These are phyloP conservation scores for Euphorbia schlechtendalii DNA, from an alignment of 441 rosid genomes.

Conservation along the genomic window DNA sequence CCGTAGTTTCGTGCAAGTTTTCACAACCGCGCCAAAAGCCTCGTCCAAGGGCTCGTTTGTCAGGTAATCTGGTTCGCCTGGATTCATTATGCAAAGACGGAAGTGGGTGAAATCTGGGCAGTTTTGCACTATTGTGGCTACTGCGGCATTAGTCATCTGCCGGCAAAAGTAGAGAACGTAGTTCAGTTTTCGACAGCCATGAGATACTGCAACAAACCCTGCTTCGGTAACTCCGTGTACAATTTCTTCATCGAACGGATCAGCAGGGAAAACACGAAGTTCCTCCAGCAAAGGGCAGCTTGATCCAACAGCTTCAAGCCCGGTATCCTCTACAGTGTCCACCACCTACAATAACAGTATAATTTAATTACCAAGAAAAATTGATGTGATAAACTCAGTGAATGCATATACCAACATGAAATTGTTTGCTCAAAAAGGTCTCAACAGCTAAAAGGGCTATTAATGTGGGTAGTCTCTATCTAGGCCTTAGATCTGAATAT, in stretches of 20 bases:
- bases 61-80: constrained; percentile 49
- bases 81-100: constrained; percentile 69
- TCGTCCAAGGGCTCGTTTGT: constrained; percentile 63
- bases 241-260: constrained; percentile 53
- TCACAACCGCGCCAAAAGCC: constrained; percentile 68
- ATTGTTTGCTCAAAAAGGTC: background rate
- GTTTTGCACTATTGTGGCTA: constrained; percentile 47
- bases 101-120: constrained; percentile 70
- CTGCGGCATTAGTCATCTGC: constrained; percentile 69
- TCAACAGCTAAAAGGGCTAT: background rate
- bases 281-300: constrained; percentile 60
- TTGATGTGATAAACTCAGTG: too few relatives aligned
- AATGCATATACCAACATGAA: background rate
- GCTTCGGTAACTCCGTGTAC: constrained; percentile 48
- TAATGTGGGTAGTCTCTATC: background rate
- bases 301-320: constrained; percentile 53
- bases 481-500: background rate
- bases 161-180: constrained; percentile 65
- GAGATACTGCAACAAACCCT: constrained; percentile 59
- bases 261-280: constrained; percentile 63
- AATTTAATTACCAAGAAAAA: background rate
- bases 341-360: constrained; percentile 40
- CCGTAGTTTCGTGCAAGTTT: constrained; percentile 56
- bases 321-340: constrained; percentile 60
- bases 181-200: constrained; percentile 49